Base-by-base conservation (phyloP, 1,284 basidiomycete genomes). In the Bondarzewia mesenterica region DNA sequence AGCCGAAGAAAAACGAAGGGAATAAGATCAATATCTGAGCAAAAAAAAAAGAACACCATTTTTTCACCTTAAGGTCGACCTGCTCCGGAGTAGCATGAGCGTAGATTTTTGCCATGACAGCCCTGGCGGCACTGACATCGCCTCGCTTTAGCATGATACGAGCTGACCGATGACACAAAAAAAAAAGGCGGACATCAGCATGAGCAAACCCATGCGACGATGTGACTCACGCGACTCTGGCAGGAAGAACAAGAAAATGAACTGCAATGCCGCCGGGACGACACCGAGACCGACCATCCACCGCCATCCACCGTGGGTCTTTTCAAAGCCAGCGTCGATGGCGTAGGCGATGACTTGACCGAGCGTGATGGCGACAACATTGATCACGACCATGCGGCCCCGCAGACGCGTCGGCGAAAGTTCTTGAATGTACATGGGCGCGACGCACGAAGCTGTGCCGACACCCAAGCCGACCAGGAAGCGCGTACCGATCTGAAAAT, bases 371-470 rank as follows among this genome's bases (percentile, higher is more conserved):
- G 79, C 75, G 3, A 79, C 78, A 18, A 82, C 62, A 50, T 83
- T 81, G 16, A 84, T 63, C 20, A 80, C 78, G 5, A 91, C 88
- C 75, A 92, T 80, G 25, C 85, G 71, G 1, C 89, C 89, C 14
- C 89, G 74, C 38, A 87, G 73, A 26, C 76, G 70, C 3, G 85
- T 88, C 0, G 89, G 89, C 0, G 86, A 81, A 21, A 92, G 74
- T 62, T 92, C 89, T 58, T 89, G 85, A 48, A 93, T 89, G 61
- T 91, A 91, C 4, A 92, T 70, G 2, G 88, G 87, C 0, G 86
- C 84, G 45, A 89, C 78, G 57, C 87, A 89, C 5, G 83, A 78
- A n/a, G 87, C 86, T 1, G 88, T 66, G 7, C 84, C 81, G 3
- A 85, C 80, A 22, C 75, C 80, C 20, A 80, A 63, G 23, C 86